Percentiles rank a stretch among this genome's conserved stretches.
phyloP scores from a whole-genome alignment of 768 basidiomycete genomes.

The Suillus fuscotomentosus region DNA sequence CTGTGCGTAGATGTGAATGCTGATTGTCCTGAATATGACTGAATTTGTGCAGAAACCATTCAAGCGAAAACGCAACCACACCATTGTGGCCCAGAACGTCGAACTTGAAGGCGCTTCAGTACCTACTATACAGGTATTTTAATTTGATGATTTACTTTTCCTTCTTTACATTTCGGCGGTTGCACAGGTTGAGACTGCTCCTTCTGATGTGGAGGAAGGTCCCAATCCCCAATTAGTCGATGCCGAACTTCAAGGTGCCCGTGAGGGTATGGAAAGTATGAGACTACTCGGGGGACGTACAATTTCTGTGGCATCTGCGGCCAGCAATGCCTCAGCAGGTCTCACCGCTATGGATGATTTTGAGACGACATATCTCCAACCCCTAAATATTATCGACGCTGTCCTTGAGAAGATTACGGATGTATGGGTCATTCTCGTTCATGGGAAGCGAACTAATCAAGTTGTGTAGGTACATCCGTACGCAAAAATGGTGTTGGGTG shows the following conservation, averaged over 20 bases:
- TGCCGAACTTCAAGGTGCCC: neutral
- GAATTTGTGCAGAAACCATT: neutral
- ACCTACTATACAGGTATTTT: neutral
- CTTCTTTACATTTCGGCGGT: neutral
- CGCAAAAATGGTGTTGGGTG: conserved; percentile 4
- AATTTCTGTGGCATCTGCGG: neutral
- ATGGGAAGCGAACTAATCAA: neutral
- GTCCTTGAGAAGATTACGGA: neutral
- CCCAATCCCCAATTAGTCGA: neutral
- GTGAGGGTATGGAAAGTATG: neutral
- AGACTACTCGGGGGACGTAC: neutral
- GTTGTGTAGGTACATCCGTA: conserved; percentile 5
- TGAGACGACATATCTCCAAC: conserved; percentile 2
- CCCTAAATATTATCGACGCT: neutral
- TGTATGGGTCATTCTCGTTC: neutral
- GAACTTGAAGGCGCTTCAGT: neutral
- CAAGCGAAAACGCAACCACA: neutral
- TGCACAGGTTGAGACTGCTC: neutral
- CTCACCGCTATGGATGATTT: neutral
- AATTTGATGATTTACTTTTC: neutral
- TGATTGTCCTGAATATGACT: neutral
- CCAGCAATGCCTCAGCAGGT: neutral
- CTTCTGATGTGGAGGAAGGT: neutral
- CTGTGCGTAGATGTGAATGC: neutral
- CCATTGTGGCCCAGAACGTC: neutral